These are phyloP conservation scores for Cucurbita argyrosperma DNA, from an alignment of 306 rosid species.

Conservation along the genomic window DNA sequence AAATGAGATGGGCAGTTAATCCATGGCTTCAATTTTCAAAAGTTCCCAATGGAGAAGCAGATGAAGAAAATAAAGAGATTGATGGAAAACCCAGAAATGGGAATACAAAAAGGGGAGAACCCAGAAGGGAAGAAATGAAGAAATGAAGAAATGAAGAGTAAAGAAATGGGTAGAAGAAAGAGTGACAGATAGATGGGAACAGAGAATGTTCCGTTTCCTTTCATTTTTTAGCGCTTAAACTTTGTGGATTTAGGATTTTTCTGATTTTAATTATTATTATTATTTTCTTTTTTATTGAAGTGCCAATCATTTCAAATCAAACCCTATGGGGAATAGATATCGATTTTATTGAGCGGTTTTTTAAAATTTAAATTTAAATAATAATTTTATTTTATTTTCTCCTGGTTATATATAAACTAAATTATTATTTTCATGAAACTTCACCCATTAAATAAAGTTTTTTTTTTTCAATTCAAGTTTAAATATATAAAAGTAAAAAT, in stretches of 20 bases:
- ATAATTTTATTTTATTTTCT: too few relatives aligned
- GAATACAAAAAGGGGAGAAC: not conserved
- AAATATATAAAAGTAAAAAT: too few relatives aligned
- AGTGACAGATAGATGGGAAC: not conserved
- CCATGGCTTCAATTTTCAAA: not conserved
- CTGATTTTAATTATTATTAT: too few relatives aligned
- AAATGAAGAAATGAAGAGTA: not conserved
- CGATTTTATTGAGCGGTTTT: too few relatives aligned
- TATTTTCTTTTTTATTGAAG: too few relatives aligned
- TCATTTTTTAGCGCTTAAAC: not conserved
- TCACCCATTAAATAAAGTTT: too few relatives aligned
- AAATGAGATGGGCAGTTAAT: not conserved
- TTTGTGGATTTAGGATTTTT: not conserved
- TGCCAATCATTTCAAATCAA: too few relatives aligned
- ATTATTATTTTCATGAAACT: too few relatives aligned
- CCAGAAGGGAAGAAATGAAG: not conserved
- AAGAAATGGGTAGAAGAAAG: not conserved
- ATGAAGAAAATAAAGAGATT: not conserved
- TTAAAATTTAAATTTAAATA: too few relatives aligned
- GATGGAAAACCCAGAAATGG: not conserved
- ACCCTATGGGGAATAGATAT: too few relatives aligned
- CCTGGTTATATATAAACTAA: too few relatives aligned
- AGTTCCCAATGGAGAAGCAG: not conserved
- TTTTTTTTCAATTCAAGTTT: too few relatives aligned
- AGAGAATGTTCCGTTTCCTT: not conserved